Evolutionary conservation across 306 rosid species (phyloP), one percentile per base, ranked within the genome.

Genomic region (Sophora flavescens): DNA sequence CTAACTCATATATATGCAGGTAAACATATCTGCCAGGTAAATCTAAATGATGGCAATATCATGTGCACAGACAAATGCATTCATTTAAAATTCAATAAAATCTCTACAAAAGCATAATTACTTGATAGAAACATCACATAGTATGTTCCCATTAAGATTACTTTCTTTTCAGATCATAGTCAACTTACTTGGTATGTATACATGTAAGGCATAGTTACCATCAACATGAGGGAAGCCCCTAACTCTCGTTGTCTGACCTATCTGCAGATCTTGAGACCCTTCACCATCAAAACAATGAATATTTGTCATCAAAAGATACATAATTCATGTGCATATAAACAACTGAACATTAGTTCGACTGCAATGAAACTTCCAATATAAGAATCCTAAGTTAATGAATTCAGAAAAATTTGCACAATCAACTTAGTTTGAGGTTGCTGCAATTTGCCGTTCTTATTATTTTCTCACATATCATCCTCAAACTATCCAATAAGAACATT

Each of bases 171-270:
- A 67, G 10, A 81, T 17, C 41, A 70, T 53, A 59, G 42, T 30
- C 28, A 59, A 79, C 84, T 79, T 84, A 94, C 98, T 85, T 73
- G 97, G 98, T 68, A 94, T 87, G 76, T 92, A 94, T 33, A 94
- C 86, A 65, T 94, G 96, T 47, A 92, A 63, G 17, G 93, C 96
- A 47, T 89, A 90, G 87, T 92, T 92, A 28, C 98, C 98, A 56
- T 94, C 90, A 1, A 86, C 84, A 74, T 92, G 97, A 78, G 98
- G 93, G 57, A 94, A 94, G 78, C 72, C 87, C 83, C 98, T 84
- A 57, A 92, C 66, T 86, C 89, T 90, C 78, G 84, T 75, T 52
- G 92, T 63, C 87, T 85, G 91, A 39, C 70, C 84, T 47, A 53
- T 69, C 32, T 72, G 86, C 41, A 64, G 75, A 69, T 84, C 89